phyloP scores from a whole-genome alignment of 2,329 filamentous ascomycete genomes.

The Cordyceps cicadae region DNA sequence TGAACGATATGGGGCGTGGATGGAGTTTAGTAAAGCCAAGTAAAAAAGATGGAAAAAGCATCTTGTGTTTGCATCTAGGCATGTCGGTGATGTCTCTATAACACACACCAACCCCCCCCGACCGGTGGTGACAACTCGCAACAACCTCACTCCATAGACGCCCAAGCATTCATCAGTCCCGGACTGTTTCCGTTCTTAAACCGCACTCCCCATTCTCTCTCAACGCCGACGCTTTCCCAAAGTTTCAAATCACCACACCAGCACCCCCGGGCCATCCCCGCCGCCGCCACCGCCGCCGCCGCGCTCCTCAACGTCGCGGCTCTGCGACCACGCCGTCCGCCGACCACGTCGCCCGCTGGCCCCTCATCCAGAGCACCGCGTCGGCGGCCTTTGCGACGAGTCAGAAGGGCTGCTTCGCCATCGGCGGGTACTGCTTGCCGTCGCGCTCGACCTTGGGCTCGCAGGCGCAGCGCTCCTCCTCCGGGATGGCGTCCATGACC shows the following conservation, averaged over 20 bases:
- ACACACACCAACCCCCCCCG: too few relatives aligned
- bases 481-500: slow-evolving; percentile 54
- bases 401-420: slow-evolving; percentile 40
- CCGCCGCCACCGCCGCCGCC: too few relatives aligned
- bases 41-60: background rate
- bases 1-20: background rate
- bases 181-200: background rate
- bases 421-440: slow-evolving; percentile 57
- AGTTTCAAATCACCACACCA: background rate
- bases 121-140: too few relatives aligned
- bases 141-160: background rate
- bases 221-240: slow-evolving; percentile 3
- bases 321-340: slow-evolving; percentile 24
- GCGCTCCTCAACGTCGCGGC: slow-evolving; percentile 13
- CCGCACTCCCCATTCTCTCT: too few relatives aligned
- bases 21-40: background rate
- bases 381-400: slow-evolving; percentile 22
- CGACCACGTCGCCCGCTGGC: slow-evolving; percentile 23
- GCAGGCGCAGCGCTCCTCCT: slow-evolving; percentile 56
- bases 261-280: too few relatives aligned
- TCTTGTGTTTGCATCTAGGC: too few relatives aligned
- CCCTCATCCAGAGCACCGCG: slow-evolving; percentile 21
- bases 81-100: too few relatives aligned
- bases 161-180: background rate
- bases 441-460: slow-evolving; percentile 53